Evolutionary conservation across 2,329 filamentous ascomycete genomes (phyloP).

Genomic region (Aspergillus sp.): DNA sequence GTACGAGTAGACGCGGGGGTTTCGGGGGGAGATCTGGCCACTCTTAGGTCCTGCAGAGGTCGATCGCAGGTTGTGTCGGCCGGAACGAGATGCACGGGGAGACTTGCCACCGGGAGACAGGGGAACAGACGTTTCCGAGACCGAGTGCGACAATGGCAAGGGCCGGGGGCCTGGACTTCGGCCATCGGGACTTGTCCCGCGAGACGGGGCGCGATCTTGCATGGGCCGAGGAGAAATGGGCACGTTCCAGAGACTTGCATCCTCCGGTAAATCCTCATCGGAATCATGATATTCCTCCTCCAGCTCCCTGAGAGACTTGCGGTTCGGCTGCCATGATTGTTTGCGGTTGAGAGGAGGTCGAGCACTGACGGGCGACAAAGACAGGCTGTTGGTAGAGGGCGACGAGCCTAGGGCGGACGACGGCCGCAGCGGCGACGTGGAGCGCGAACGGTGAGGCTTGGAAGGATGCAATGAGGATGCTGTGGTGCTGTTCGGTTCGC

Average conservation of each 20-base stretch:
- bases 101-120: constrained; percentile 22
- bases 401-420: constrained; percentile 23
- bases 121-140: constrained; percentile 26
- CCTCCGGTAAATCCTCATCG: constrained; percentile 51
- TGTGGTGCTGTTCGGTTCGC: constrained; percentile 21
- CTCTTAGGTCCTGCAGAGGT: constrained; percentile 43
- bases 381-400: constrained; percentile 27
- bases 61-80: constrained; percentile 31
- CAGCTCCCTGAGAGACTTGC: constrained; percentile 49
- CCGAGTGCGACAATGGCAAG: constrained; percentile 43
- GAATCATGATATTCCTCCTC: constrained; percentile 53
- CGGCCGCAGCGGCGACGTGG: constrained; percentile 30
- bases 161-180: constrained; percentile 41
- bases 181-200: constrained; percentile 43
- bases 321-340: constrained; percentile 43
- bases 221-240: constrained; percentile 48
- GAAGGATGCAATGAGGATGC: constrained; percentile 28
- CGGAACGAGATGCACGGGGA: constrained; percentile 32
- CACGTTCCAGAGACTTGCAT: constrained; percentile 52
- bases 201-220: constrained; percentile 40
- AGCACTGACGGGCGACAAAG: constrained; percentile 22
- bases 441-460: constrained; percentile 31
- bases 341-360: constrained; percentile 31
- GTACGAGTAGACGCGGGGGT: constrained; percentile 58
- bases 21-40: constrained; percentile 40